Base-by-base conservation (phyloP, 306 rosid genomes). In the Myrica gale region DNA sequence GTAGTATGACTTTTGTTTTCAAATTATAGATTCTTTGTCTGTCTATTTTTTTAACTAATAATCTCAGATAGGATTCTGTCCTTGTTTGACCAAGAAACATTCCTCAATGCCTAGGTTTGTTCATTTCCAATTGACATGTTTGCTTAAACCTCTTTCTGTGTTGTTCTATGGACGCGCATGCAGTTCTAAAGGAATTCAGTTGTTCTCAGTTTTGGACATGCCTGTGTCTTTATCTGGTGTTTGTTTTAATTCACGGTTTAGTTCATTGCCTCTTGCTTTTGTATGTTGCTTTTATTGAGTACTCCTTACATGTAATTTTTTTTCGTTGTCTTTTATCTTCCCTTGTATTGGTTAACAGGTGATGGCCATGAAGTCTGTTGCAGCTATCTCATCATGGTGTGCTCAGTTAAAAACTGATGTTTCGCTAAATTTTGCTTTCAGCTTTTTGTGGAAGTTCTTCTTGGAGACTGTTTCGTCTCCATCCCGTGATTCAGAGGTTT, bases 391-490 rank as follows among this genome's bases (percentile, higher is more conserved):
- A 52, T 84, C 79, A 32, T 90, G 90, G 86, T 86, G 93, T 82
- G 78, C 82, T 72, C 87, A 83, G 82, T 76, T 84, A 71, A 83
- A 53, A 84, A 80, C 62, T 32, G 79, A 79, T 72, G 76, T 61
- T 77, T 83, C 87, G 50, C 79, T 82, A 21, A 78, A 82, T 66
- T 67, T 58, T 74, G 87, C 89, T 63, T 78, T 84, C 54, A 87
- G 82, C 70, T 89, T 91, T 79, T 72, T 94, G 74, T 90, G 96
- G 93, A 84, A 83, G 72, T 92, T 94, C 86, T 92, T 85, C 81
- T 83, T 77, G 88, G 90, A 86, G 77, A 88, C 89, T 63, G 75
- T 86, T 85, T 84, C 89, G 17, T 83, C 88, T 75, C 81, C 88
- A 7, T 74, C 78, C 78, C 60, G 86, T 76, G 73, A 80, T 82